A percentile compares a stretch with the other conserved stretches of the same genome.
phyloP scores from a whole-genome alignment of 2,329 filamentous ascomycete species.

The Macrophomina phaseolina region DNA sequence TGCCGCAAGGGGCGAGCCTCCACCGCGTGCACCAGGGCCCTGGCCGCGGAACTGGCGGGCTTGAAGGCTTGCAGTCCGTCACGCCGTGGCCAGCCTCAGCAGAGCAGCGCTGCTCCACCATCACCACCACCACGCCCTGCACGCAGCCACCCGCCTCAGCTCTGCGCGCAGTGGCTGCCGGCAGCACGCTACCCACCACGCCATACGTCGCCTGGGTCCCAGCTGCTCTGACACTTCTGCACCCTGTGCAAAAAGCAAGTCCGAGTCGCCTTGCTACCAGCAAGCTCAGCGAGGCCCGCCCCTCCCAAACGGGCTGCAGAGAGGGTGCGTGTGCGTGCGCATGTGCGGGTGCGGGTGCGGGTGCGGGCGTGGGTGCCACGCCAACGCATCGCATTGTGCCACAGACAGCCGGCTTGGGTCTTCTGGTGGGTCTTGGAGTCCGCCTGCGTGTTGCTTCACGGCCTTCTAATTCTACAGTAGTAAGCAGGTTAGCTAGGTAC shows the following conservation, averaged over 20 bases:
- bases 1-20: conserved; percentile 20
- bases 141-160: conserved; percentile 3
- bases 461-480: conserved; percentile 22
- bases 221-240: not conserved
- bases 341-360: too few relatives aligned
- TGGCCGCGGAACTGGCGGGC: not conserved
- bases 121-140: not conserved
- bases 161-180: conserved; percentile 6
- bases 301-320: not conserved
- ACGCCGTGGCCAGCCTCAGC: not conserved
- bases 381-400: conserved; percentile 3
- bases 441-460: conserved; percentile 19
- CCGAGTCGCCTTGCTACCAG: conserved; percentile 3
- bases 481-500: conserved; percentile 18
- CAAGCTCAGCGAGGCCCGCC: not conserved
- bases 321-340: too few relatives aligned
- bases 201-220: not conserved
- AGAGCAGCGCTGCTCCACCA: not conserved
- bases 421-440: not conserved
- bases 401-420: too few relatives aligned
- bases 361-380: conserved; percentile 5
- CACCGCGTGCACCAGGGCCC: conserved; percentile 2
- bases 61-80: conserved; percentile 5
- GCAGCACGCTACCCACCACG: conserved; percentile 1
- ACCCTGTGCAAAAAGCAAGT: not conserved